A percentile compares a stretch with the other conserved stretches of the same genome.
These are phyloP conservation scores for Falciphora oryzae DNA, from an alignment of 2,329 filamentous ascomycete species.

Conservation along the genomic window DNA sequence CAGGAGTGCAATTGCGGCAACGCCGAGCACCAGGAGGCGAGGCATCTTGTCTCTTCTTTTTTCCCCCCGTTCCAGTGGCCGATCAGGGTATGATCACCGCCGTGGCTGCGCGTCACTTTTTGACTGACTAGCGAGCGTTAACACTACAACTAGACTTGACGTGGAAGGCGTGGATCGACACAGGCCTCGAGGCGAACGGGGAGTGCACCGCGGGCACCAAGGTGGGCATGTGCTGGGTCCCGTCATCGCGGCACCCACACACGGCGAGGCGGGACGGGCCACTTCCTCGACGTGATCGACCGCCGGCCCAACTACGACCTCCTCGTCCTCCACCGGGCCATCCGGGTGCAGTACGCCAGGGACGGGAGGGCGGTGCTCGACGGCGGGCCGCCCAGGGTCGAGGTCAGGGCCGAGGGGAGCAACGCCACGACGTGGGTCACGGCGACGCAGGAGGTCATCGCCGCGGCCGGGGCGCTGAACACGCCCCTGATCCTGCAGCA, in stretches of 20 bases:
- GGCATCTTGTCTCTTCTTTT: no score
- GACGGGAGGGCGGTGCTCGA: slow-evolving; percentile 1
- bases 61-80: slow-evolving; percentile 12
- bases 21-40: not conserved
- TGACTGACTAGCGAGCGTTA: slow-evolving; percentile 1
- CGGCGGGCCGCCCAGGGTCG: not conserved
- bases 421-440: not conserved
- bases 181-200: not conserved
- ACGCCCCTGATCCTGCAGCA: slow-evolving; percentile 52
- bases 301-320: slow-evolving; percentile 10
- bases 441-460: slow-evolving; percentile 41
- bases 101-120: not conserved
- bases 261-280: slow-evolving; percentile 8
- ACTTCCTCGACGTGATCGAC: slow-evolving; percentile 6
- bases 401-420: not conserved
- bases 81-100: not conserved
- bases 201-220: slow-evolving; percentile 7
- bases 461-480: slow-evolving; percentile 50
- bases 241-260: slow-evolving; percentile 8
- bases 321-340: slow-evolving; percentile 8
- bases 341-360: slow-evolving; percentile 5
- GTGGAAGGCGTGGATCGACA: slow-evolving; percentile 1
- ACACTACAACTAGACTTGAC: not conserved
- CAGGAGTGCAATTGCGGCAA: not conserved
- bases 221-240: slow-evolving; percentile 10